Evolutionary conservation across 495 filamentous ascomycete species (phyloP), one percentile per base, ranked within the genome.

Genomic region (Umbilicaria muhlenbergii): DNA sequence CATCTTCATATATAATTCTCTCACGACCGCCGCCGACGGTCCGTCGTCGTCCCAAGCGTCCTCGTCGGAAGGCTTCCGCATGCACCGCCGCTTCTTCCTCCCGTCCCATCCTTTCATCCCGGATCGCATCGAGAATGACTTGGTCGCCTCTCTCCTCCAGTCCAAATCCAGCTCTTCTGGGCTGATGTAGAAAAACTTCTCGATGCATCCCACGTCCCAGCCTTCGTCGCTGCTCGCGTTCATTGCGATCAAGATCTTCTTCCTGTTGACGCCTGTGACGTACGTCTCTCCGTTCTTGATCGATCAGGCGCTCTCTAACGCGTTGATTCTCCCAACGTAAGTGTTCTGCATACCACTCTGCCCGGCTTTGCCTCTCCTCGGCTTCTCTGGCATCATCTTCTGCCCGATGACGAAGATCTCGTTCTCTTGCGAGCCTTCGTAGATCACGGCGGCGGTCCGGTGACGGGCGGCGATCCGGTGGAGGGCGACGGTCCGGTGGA

Each of bases 81-180:
- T 8, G 14, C 13, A 33, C 2, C 15, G 40, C 35, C 40, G 40
- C 33, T 42, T 18, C 38, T 13, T 37, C 42, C 8, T 13, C 16
- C 14, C 15, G 34, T 33, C 43, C 3, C 12, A 14, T 24, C 3
- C 17, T 18, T 31, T 38, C 43, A 4, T 16, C 35, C 8, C 44
- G 19, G 32, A 46, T 21, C 15, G 44, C 44, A 16, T 46, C 24
- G 13, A 34, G 12, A 14, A 46, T 24, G n/a, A 46, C 38, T 34
- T 19, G 24, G 17, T 43, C 41, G 10, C 41, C 41, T 12, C 24
- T 12, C 11, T 19, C 15, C 10, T 35, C 41, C 18, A 34, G 17
- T 11, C 36, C 32, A 21, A 34, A 11, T 19, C 5, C 15, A 14
- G 7, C 36, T n/a, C 12, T 38, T 18, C 17, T 11, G 17, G 21